Base-by-base conservation (phyloP, 305 asterid species). In the Fraxinus baroniana region DNA sequence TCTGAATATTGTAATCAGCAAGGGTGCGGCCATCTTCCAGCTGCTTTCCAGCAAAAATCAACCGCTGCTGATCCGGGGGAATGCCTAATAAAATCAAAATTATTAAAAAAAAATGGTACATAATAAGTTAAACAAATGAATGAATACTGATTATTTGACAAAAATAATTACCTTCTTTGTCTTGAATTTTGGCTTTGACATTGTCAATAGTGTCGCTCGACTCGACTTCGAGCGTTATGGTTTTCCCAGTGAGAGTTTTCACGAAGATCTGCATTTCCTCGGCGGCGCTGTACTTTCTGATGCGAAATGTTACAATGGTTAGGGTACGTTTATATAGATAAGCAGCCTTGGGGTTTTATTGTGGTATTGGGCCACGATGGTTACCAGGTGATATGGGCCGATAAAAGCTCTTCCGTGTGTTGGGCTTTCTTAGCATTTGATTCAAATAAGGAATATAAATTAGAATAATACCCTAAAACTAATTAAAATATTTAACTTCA, bases 41-140 rank as follows among this genome's bases (percentile, higher is more conserved):
- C 89, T 91, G 91, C 86, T 91, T 91, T 70, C 94, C 93, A 18
- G 94, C 92, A 68, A 91, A 91, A 64, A 91, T 91, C 88, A 91
- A 73, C 20, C 93, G 88, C 89, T 91, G 93, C 87, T 91, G 94
- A 83, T 89, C 94, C 83, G 92, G 94, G 17, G 94, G 94, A 87
- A 91, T 91, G 52, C 93, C 94, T 91, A 4, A 33, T 2, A 46
- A 37, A 12, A 64, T 24, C 32, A 79, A 75, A 17, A 35, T 20
- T 52, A 52, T 5, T 15, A 76, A 26, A 4, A 24, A 28, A 28
- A n/a, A 39, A 5, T 13, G 13, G 13, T 24, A 18, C 1, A 79
- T 12, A 72, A 41, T 1, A 18, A 20, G 7, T 8, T 20, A 17
- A 13, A 12, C 5, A 64, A 77, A 77, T 37, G 4, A 26, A 15